Evolutionary conservation across 163 green algal genomes (phyloP).

Genomic region (Scenedesmus sp.): DNA sequence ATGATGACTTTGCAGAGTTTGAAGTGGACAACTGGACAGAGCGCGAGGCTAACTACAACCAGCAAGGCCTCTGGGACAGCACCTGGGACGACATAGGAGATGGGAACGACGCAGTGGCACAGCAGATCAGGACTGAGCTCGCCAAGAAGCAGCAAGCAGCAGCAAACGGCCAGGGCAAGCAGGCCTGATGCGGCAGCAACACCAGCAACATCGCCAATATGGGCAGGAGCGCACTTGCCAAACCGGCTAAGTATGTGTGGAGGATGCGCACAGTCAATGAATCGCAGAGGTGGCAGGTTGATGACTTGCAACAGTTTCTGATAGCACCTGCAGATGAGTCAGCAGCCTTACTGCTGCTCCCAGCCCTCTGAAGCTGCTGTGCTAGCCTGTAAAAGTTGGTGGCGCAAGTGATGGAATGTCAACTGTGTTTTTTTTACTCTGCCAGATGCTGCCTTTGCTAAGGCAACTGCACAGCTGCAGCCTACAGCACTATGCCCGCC

Average conservation of each 20-base stretch:
- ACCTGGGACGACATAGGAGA: constrained; percentile 16
- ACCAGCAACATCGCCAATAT: neutral
- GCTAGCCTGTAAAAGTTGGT: neutral
- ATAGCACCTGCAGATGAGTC: neutral
- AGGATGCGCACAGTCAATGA: too few species aligned
- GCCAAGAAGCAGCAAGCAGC: constrained; percentile 30
- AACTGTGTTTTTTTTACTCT: too few species aligned
- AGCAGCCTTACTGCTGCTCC: neutral
- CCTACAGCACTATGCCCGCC: too few species aligned
- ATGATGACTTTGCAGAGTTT: constrained; percentile 58
- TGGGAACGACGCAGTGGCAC: constrained; percentile 28
- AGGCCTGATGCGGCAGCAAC: neutral
- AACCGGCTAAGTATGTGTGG: too few species aligned
- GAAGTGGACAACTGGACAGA: constrained; percentile 40
- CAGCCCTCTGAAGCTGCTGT: neutral
- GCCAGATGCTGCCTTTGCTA: too few species aligned
- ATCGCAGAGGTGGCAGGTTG: neutral
- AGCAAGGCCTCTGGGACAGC: constrained; percentile 40
- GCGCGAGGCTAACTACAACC: constrained; percentile 37
- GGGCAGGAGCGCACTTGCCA: too few species aligned
- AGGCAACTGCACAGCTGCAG: too few species aligned
- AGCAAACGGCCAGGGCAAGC: constrained; percentile 14
- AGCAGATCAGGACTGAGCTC: constrained; percentile 53
- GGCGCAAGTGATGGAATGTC: neutral
- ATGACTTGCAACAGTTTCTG: neutral